Evolutionary conservation across 2,329 filamentous ascomycete genomes (phyloP), one percentile per base, ranked within the genome.

Genomic region (Cryphonectria carpinicola): DNA sequence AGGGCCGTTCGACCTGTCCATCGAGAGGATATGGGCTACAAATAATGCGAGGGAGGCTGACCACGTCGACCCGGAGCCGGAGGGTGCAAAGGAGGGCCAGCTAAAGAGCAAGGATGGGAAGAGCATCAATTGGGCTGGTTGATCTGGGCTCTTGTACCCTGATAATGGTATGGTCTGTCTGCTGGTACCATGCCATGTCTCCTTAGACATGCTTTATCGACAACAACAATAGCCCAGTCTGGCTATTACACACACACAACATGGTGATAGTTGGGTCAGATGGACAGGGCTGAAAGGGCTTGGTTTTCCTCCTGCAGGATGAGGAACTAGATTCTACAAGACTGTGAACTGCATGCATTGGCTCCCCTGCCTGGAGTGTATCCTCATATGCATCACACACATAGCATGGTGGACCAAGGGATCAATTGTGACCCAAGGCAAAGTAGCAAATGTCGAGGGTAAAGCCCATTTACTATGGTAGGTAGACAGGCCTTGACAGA

Each of bases 21-120:
- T 99, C 67, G 92, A 95, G 77, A 88, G 89, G 72, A 89, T 98
- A 25, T 99, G 95, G 94, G 95, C 95, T 0, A 97, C 95, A 0
- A 98, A 98, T 78, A 83, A 88, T 65, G 76, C 78, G 49, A 72
- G 71, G 49, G 83, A 84, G 72, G 82, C 76, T 7, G 80, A 80
- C 49, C 76, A 74, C 32, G 74, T 74, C 14, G 74, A 75, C 39
- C 73, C 75, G 0, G 62, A 61, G 25, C 61, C 70, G 4, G 37
- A 65, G 43, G 41, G 32, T 14, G 66, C 58, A n/a, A 77, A 77
- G 60, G 78, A 80, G 70, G 81, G 81, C 2, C 77, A 79, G 70
- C 75, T 83, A 61, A 82, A 79, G 75, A 81, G 79, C 70, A 84
- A 82, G 71, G 79, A 82, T 65, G 84, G 84, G 2, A 77, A 81